A percentile compares a stretch with the other conserved stretches of the same genome.
Conservation (phyloP, 2,329 filamentous ascomycete species). For the Nemania abortiva region DNA sequence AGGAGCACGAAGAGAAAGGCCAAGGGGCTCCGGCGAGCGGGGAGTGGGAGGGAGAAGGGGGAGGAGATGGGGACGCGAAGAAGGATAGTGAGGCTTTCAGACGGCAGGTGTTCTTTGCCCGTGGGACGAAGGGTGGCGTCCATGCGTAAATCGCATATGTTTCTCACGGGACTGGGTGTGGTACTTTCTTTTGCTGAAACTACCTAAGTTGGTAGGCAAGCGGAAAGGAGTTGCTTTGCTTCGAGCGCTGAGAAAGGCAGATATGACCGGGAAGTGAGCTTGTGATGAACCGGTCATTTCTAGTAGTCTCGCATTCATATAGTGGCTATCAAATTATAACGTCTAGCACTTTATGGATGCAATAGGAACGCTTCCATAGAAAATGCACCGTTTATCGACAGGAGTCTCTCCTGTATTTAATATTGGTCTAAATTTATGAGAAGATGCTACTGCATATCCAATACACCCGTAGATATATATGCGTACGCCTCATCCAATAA, state of each 20-base stretch:
- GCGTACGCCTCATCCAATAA: slow-evolving; percentile 53
- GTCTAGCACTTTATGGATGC: neutral
- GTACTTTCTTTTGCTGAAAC: too few relatives aligned
- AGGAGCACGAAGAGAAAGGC: neutral
- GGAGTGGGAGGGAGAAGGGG: slow-evolving; percentile 4
- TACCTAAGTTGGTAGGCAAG: too few relatives aligned
- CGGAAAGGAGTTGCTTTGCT: too few relatives aligned
- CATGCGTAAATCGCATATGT: neutral
- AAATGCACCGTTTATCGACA: neutral
- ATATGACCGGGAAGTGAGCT: too few relatives aligned
- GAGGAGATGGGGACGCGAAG: neutral
- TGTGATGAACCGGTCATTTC: too few relatives aligned
- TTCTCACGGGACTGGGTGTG: neutral
- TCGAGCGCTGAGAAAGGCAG: too few relatives aligned
- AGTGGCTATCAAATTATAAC: neutral
- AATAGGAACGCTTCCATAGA: neutral
- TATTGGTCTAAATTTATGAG: neutral
- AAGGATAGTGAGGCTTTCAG: slow-evolving; percentile 51
- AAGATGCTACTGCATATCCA: neutral
- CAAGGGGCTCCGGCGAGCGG: neutral
- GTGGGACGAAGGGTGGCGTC: slow-evolving; percentile 51
- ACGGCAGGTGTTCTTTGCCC: slow-evolving; percentile 63
- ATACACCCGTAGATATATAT: neutral
- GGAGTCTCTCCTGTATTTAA: neutral
- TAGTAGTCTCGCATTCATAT: too few relatives aligned